Conservation (phyloP, 2,329 filamentous ascomycete genomes). For the Achaetomium macrosporum region DNA sequence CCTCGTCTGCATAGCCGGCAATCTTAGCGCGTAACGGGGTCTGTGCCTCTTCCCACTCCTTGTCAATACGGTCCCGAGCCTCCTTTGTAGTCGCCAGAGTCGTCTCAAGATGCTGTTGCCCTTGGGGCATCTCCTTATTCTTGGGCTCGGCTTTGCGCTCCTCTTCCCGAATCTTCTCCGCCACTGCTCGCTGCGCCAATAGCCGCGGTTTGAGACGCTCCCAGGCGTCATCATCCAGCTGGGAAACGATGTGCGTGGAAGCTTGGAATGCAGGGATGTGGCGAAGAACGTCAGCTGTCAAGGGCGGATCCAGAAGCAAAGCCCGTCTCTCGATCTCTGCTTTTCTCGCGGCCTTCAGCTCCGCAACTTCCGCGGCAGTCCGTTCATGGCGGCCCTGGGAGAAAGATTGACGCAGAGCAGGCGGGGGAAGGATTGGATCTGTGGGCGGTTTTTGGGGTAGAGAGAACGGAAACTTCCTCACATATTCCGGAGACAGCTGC, state of each 20-base stretch:
- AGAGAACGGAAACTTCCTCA: background rate
- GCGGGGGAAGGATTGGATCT: background rate
- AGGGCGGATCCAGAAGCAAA: constrained; percentile 58
- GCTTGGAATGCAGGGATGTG: constrained; percentile 71
- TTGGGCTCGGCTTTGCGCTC: constrained; percentile 29
- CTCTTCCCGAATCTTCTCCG: constrained; percentile 55
- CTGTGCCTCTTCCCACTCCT: constrained; percentile 67
- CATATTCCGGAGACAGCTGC: constrained; percentile 19
- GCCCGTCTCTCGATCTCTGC: constrained; percentile 68
- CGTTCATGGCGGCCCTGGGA: constrained; percentile 37
- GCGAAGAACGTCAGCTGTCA: constrained; percentile 55
- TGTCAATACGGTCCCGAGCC: constrained; percentile 55
- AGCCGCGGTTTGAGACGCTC: constrained; percentile 61
- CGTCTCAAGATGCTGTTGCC: constrained; percentile 20
- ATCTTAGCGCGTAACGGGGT: constrained; percentile 61
- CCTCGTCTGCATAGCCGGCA: constrained; percentile 61
- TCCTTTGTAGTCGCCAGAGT: constrained; percentile 36
- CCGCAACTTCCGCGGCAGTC: constrained; percentile 56
- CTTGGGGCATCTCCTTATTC: constrained; percentile 14
- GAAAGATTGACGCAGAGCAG: constrained; percentile 13
- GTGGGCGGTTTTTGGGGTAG: background rate
- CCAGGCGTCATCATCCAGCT: constrained; percentile 66
- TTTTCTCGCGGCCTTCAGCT: constrained; percentile 58
- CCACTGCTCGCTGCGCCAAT: constrained; percentile 57
- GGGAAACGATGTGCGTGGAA: constrained; percentile 62